phyloP scores from a whole-genome alignment of 2,329 filamentous ascomycete species.

The Ophiostoma ulmi region DNA sequence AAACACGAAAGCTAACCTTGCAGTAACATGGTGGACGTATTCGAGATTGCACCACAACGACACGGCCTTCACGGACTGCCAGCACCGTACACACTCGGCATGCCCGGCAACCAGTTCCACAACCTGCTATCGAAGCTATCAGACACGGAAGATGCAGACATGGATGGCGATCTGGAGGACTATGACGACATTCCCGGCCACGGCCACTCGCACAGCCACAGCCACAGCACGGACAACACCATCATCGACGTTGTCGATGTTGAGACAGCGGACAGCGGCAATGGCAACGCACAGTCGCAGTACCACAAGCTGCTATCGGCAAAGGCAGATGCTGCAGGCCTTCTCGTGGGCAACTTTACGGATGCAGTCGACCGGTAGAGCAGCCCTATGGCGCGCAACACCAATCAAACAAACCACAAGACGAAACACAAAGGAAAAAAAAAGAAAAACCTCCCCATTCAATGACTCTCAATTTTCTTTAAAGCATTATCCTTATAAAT shows the following conservation, averaged over 20 bases:
- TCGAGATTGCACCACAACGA: slow-evolving; percentile 56
- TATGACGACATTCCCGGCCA: slow-evolving; percentile 6
- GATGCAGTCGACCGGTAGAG: slow-evolving; percentile 46
- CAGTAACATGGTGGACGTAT: slow-evolving; percentile 64
- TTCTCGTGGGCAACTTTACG: slow-evolving; percentile 56
- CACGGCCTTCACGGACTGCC: slow-evolving; percentile 35
- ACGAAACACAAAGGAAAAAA: neutral
- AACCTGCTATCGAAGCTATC: slow-evolving; percentile 57
- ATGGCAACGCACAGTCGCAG: slow-evolving; percentile 25
- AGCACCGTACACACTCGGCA: slow-evolving; percentile 45
- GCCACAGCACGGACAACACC: slow-evolving; percentile 6
- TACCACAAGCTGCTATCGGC: slow-evolving; percentile 38
- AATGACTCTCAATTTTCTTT: neutral
- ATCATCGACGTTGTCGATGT: slow-evolving; percentile 2
- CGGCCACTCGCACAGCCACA: neutral
- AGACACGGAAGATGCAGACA: slow-evolving; percentile 40
- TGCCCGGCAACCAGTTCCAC: slow-evolving; percentile 57
- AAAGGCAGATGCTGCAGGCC: slow-evolving; percentile 39
- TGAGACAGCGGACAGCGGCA: neutral
- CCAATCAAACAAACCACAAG: too few species aligned
- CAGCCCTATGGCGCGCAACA: neutral
- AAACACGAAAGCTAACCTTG: neutral
- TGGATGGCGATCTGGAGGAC: slow-evolving; percentile 47
- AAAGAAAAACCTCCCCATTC: neutral
- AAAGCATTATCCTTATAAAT: neutral